These are phyloP conservation scores for Thielaviopsis musarum DNA, from an alignment of 2,329 filamentous ascomycete genomes.

Conservation along the genomic window DNA sequence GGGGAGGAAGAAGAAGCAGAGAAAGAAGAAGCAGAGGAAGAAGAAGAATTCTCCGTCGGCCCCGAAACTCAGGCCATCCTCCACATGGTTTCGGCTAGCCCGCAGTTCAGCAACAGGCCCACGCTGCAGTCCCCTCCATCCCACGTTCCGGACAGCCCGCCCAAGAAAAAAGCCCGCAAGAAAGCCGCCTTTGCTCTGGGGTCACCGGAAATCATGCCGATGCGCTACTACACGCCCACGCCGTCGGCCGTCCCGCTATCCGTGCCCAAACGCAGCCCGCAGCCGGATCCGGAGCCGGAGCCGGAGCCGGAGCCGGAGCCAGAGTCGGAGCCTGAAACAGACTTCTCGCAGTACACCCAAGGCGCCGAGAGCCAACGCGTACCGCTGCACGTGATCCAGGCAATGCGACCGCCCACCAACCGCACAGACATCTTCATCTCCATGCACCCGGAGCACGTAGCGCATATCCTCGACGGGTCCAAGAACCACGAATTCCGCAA, in stretches of 20 bases:
- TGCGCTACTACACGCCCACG: constrained; percentile 7
- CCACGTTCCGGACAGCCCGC: background rate
- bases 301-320: constrained; percentile 20
- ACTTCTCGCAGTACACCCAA: background rate
- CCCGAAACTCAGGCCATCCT: constrained; percentile 17
- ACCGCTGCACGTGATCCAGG: constrained; percentile 29
- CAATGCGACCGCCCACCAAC: constrained; percentile 30
- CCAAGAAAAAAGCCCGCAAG: constrained; percentile 1
- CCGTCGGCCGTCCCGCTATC: background rate
- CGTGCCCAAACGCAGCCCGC: constrained; percentile 12
- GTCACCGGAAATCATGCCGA: constrained; percentile 9
- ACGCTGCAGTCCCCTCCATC: background rate
- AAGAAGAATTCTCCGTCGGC: constrained; percentile 17
- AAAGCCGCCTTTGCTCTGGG: constrained; percentile 5
- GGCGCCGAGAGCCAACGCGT: constrained; percentile 32
- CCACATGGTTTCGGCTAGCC: background rate
- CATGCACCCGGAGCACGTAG: constrained; percentile 29
- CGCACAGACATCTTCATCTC: constrained; percentile 38
- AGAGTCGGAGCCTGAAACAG: constrained; percentile 13
- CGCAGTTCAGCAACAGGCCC: background rate
- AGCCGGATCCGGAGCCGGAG: background rate
- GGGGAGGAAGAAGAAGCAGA: background rate
- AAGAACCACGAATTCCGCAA: constrained; percentile 38
- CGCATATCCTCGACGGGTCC: constrained; percentile 29
- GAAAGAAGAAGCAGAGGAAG: background rate